Evolutionary conservation across 352 stramenopile genomes (phyloP), one percentile per base, ranked within the genome.

Genomic region (Albugo laibachii): DNA sequence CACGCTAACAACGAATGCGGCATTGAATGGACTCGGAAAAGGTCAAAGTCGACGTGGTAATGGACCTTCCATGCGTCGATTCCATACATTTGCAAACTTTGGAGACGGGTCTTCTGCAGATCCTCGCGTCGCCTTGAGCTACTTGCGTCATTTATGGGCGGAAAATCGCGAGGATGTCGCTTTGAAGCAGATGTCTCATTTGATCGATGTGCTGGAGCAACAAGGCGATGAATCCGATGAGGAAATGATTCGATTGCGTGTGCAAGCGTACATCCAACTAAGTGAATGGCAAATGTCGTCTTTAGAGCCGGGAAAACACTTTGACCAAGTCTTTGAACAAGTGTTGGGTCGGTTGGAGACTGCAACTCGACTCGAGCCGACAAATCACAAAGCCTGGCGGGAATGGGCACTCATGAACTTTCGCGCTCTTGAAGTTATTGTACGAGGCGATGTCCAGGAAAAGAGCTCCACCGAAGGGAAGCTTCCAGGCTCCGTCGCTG

Each of bases 321-420:
- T 53, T 10, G 65, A 83, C n/a, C 61, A 68, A 13, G 62, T 75
- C 11, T 91, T 91, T 38, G 64, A 78, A 41, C 64, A 87, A 24
- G 77, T 89, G 12, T 65, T 92, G 13, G 65, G 62, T 11, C 87
- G 85, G 49, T 61, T 96, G 12, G 65, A 80, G 48, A 84, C 65
- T 0, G 80, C 80, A 24, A 93, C 80, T 37, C 58, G 80, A 44
- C 53, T 92, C 18, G 80, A 93, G 49, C 74, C 70, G 40, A 92
- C 79, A 36, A 95, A 96, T 50, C 96, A 98, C 57, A 95, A 94
- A 44, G 93, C 95, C 18, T 99, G 93, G 84, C 96, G 99, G 63
- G 82, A 89, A 45, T 99, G 95, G 95, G 94, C 94, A 15, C 60
- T 99, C 16, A 89, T 98, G 50, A 99, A 98, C 69, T 98, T 98